Evolutionary conservation across 345 rosid genomes (phyloP), one percentile per base, ranked within the genome.

Genomic region (Camelina hispida): DNA sequence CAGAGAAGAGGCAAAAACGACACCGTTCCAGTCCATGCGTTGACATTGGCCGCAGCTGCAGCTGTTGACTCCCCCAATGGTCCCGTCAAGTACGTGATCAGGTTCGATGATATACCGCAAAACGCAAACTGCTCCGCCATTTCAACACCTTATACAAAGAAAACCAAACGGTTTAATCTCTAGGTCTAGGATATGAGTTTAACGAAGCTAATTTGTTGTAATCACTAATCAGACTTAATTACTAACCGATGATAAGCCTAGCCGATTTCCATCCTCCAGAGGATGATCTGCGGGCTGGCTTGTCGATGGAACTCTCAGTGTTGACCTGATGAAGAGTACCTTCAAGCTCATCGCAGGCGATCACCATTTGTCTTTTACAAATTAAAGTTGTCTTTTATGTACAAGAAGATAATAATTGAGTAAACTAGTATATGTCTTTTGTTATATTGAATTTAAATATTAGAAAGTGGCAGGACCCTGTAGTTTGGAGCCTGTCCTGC

Each of bases 51-150:
- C 4, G 90, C 93, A 25, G 91, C 96, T 30, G 80, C 50, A 1
- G 89, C 87, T 56, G 80, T 79, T 1, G 90, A 84, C 86, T 86
- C 82, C 1, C 89, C 89, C 35, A 88, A 68, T 32, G 89, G 88
- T 38, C 87, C 84, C 2, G 93, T 90, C 69, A 90, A 61, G 83
- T 87, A 90, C 28, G 63, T 87, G 9, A 90, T 77, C 23, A 90
- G 82, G 70, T 90, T 88, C 16, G 89, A 65, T 0, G 43, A 9
- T 43, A 88, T 80, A 1, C 89, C 90, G 1, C 59, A 83, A 25
- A 54, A 84, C 0, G 91, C 93, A 47, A 84, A 76, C 47, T 82
- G 78, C 82, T 87, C 93, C 25, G 79, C 84, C 52, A 86, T 68
- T 65, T 80, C 89, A 5, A 6, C 35, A 32, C 28, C 28, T 25